Evolutionary conservation across 768 basidiomycete genomes (phyloP).

Genomic region (Termitomyces sp.): DNA sequence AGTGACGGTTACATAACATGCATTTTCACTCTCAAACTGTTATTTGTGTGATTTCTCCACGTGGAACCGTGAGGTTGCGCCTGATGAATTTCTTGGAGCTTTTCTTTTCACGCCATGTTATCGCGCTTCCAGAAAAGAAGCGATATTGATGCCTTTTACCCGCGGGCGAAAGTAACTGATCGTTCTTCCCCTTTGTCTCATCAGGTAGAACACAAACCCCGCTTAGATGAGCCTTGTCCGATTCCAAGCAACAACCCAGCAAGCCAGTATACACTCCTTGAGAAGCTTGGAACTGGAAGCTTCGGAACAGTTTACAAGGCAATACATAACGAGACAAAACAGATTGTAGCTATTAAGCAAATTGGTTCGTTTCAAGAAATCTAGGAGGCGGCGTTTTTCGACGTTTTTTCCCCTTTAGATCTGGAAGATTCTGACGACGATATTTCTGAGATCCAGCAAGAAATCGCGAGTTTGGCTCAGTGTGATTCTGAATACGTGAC

Average conservation of each 20-base stretch:
- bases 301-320: constrained; percentile 98
- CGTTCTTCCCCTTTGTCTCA: constrained; percentile 51
- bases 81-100: constrained; percentile 20
- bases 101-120: constrained; percentile 33
- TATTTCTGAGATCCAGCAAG: constrained; percentile 97
- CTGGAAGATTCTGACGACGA: constrained; percentile 98
- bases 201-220: constrained; percentile 33
- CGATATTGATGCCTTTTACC: constrained; percentile 26
- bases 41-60: constrained; percentile 10
- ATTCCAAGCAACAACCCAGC: constrained; percentile 76
- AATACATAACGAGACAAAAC: constrained; percentile 88
- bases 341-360: constrained; percentile 97
- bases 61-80: constrained; percentile 13
- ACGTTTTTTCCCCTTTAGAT: constrained; percentile 41
- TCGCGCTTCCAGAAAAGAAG: constrained; percentile 40
- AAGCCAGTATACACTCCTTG: constrained; percentile 85
- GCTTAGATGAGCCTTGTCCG: constrained; percentile 55
- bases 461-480: constrained; percentile 92
- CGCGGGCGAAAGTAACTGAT: constrained; percentile 33
- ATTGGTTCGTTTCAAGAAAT: constrained; percentile 61
- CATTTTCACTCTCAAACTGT: constrained; percentile 1
- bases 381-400: neutral
- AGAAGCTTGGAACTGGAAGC: constrained; percentile 96
- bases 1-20: neutral
- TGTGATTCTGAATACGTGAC: constrained; percentile 98